These are phyloP conservation scores for Ustilago trichophora DNA, from an alignment of 1,284 basidiomycete species.

Conservation along the genomic window DNA sequence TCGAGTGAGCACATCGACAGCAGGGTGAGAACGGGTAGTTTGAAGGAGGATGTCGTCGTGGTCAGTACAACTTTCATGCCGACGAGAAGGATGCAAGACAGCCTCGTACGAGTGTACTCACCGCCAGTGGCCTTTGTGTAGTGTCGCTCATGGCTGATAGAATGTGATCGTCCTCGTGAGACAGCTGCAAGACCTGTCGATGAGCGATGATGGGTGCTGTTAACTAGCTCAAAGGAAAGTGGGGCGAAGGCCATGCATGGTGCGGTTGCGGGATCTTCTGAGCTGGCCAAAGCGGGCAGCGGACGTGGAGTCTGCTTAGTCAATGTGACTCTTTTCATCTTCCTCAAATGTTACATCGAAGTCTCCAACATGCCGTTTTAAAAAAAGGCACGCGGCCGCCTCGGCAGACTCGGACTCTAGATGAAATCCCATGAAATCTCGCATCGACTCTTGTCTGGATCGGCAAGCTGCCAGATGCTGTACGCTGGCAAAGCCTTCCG, in stretches of 20 bases:
- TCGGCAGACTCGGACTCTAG: constrained; percentile 8
- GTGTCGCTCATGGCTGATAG: constrained; percentile 10
- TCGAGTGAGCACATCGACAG: not conserved
- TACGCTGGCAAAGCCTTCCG: too few relatives aligned
- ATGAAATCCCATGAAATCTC: too few relatives aligned
- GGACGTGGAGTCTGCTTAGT: constrained; percentile 23
- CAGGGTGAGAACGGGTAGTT: too few relatives aligned
- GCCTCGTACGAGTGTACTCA: too few relatives aligned
- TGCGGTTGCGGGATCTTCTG: not conserved
- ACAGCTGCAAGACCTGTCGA: not conserved
- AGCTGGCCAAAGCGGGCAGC: constrained; percentile 35
- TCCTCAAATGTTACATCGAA: not conserved
- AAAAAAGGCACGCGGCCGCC: too few relatives aligned
- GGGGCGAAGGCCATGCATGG: not conserved
- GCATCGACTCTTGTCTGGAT: not conserved
- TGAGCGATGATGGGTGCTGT: too few relatives aligned
- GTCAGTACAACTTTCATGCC: too few relatives aligned
- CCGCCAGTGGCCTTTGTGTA: constrained; percentile 24
- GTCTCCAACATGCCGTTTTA: not conserved
- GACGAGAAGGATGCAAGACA: too few relatives aligned
- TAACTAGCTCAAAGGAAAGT: too few relatives aligned
- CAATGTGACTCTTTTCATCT: constrained; percentile 3
- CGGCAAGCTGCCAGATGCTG: not conserved
- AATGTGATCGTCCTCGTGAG: too few relatives aligned
- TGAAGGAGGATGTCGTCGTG: too few relatives aligned